A percentile compares a stretch with the other conserved stretches of the same genome.
Evolutionary conservation across 495 filamentous ascomycete species (phyloP).

Genomic region (Hypoxylon fragiforme): DNA sequence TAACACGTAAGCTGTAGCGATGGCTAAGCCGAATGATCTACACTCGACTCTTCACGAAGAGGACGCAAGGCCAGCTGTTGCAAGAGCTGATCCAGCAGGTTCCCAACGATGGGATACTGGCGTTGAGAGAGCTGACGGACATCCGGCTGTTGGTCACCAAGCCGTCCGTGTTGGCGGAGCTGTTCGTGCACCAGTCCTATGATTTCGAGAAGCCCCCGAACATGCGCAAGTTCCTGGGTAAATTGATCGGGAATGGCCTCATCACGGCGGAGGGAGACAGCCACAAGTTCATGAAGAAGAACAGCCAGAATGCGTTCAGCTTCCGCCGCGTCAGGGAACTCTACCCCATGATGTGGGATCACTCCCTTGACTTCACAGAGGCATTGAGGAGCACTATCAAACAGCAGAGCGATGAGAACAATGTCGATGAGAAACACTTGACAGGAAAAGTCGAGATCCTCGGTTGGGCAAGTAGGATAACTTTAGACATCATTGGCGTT

Average conservation of each 20-base stretch:
- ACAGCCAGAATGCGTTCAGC: constrained; percentile 73
- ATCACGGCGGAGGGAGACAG: constrained; percentile 75
- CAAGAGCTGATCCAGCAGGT: constrained; percentile 61
- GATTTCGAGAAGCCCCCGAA: constrained; percentile 69
- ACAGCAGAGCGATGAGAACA: constrained; percentile 39
- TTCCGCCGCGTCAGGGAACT: constrained; percentile 77
- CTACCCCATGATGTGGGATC: constrained; percentile 75
- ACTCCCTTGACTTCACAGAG: constrained; percentile 42
- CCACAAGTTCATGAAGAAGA: constrained; percentile 73
- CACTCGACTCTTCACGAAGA: constrained; percentile 5
- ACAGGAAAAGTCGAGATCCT: constrained; percentile 59
- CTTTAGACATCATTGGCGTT: constrained; percentile 75
- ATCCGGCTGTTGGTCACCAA: constrained; percentile 64
- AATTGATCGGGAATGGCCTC: constrained; percentile 67
- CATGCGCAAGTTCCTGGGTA: constrained; percentile 54
- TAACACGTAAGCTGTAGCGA: constrained; percentile 5
- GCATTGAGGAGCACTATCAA: constrained; percentile 38
- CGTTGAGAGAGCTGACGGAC: constrained; percentile 60
- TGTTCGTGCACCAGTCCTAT: constrained; percentile 64
- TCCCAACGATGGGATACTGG: constrained; percentile 76
- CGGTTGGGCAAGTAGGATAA: constrained; percentile 64
- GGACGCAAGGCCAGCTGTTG: constrained; percentile 49
- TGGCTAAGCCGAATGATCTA: constrained; percentile 16
- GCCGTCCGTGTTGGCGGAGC: constrained; percentile 61
- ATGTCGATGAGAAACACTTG: constrained; percentile 38